Conservation (phyloP, 139 green algal genomes). For the Haematococcus lacustris region DNA sequence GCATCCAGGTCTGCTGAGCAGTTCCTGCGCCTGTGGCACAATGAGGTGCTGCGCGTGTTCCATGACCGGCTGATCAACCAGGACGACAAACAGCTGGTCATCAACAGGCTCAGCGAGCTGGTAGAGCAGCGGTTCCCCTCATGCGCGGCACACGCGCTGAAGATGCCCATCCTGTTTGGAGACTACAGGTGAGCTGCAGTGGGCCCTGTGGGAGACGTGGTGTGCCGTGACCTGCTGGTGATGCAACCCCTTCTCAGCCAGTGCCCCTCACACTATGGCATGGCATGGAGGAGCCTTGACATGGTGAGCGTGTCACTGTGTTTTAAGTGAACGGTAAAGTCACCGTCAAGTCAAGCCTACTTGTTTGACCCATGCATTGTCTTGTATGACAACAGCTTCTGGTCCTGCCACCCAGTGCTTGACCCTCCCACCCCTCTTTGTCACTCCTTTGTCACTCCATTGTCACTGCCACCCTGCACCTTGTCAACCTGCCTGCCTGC, state of each 20-base stretch:
- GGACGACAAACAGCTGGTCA: constrained; percentile 46
- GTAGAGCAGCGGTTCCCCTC: constrained; percentile 34
- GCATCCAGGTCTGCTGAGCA: constrained; percentile 20
- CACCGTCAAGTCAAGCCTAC: too few species aligned
- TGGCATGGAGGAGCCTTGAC: too few species aligned
- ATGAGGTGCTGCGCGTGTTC: constrained; percentile 68
- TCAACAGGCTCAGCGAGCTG: constrained; percentile 31
- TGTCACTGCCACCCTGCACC: too few species aligned
- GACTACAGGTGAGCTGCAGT: constrained; percentile 50
- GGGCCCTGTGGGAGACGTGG: neutral
- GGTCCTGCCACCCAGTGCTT: too few species aligned
- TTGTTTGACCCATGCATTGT: neutral
- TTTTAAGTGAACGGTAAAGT: too few species aligned
- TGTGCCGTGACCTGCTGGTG: too few species aligned
- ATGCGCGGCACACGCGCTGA: constrained; percentile 34
- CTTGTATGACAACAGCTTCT: neutral
- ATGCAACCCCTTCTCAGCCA: too few species aligned
- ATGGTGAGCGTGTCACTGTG: too few species aligned
- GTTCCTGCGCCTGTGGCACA: constrained; percentile 67
- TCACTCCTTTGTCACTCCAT: too few species aligned
- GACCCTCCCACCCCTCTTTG: too few species aligned
- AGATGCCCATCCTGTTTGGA: constrained; percentile 71
- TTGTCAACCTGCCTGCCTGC: too few species aligned
- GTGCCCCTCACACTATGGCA: too few species aligned
- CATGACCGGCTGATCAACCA: constrained; percentile 57